phyloP scores from a whole-genome alignment of 176 grass and related monocot species.

The Dactylis glomerata region DNA sequence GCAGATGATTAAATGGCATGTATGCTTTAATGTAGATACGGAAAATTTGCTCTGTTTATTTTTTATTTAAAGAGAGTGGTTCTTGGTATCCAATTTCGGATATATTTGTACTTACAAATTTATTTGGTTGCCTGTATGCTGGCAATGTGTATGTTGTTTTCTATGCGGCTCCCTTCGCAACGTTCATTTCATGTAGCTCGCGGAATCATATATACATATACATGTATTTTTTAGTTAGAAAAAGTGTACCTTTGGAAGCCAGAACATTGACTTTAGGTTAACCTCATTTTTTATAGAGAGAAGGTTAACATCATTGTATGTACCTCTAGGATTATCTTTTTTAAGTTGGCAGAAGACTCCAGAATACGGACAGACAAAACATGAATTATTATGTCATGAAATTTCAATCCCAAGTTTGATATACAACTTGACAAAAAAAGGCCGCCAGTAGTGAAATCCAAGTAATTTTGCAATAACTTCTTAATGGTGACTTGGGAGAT shows the following conservation, averaged over 20 bases:
- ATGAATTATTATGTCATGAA: no score
- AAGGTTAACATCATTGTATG: no score
- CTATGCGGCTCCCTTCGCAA: neutral
- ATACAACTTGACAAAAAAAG: no score
- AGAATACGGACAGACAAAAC: no score
- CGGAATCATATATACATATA: neutral
- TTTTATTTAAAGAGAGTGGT: slow-evolving; percentile 32
- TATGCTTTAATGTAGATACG: neutral
- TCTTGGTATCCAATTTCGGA: neutral
- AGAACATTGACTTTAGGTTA: neutral
- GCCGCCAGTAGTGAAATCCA: no score
- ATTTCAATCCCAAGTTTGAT: no score
- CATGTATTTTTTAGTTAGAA: neutral
- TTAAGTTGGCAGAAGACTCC: no score
- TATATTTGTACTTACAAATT: neutral
- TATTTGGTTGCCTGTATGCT: neutral
- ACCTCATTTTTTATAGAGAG: no score
- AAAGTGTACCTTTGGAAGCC: neutral
- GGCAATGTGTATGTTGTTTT: neutral
- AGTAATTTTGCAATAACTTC: no score
- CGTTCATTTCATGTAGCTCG: neutral
- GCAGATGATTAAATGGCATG: slow-evolving; percentile 31
- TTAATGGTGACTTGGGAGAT: no score
- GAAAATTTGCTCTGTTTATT: slow-evolving; percentile 22
- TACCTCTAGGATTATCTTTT: no score